Evolutionary conservation across 805 yeast genomes (phyloP), one percentile per base, ranked within the genome.

Genomic region (Limtongia smithiae): DNA sequence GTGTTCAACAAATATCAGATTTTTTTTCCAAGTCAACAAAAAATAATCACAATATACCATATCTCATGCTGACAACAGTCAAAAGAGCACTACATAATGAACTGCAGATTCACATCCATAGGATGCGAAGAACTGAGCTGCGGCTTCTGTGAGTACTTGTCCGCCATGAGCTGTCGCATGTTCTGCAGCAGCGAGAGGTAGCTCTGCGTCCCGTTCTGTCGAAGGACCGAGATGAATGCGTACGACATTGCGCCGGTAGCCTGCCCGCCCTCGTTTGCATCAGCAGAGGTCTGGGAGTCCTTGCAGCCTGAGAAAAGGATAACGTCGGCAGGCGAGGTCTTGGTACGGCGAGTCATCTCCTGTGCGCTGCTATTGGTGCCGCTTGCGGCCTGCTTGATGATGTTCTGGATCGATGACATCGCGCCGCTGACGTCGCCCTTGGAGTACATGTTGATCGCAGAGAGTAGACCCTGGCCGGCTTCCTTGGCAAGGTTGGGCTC

Each of bases 231-330:
- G 39, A 85, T 72, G 60, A 87, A 85, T 0, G 94, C 83, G 68
- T 79, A 84, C 21, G 89, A 82, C 85, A 86, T 82, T 3, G 95
- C 95, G 49, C 95, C 95, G 0, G 93, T 84, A 36, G 81, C 77
- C 11, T 67, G 68, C 24, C 90, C 89, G 33, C 78, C 80, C 62
- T 83, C 87, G 18, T 70, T 71, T 0, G 95, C 84, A 66, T 86
- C 95, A 5, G 95, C 95, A 48, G 83, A 77, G 0, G 95, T 86
- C 68, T 86, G 95, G 44, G 78, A 74, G 67, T 86, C 95, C 63
- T 83, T 85, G 58, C 95, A 87, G 4, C 95, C 95, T 2, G 88
- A 80, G 46, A 86, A 70, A 67, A 80, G 76, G 21, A 86, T 77
- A 17, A 82, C 85, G 67, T 86, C 95, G 1, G 91, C 90, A 0